phyloP scores from a whole-genome alignment of 352 stramenopile species.

The Phytopythium kandeliae region DNA sequence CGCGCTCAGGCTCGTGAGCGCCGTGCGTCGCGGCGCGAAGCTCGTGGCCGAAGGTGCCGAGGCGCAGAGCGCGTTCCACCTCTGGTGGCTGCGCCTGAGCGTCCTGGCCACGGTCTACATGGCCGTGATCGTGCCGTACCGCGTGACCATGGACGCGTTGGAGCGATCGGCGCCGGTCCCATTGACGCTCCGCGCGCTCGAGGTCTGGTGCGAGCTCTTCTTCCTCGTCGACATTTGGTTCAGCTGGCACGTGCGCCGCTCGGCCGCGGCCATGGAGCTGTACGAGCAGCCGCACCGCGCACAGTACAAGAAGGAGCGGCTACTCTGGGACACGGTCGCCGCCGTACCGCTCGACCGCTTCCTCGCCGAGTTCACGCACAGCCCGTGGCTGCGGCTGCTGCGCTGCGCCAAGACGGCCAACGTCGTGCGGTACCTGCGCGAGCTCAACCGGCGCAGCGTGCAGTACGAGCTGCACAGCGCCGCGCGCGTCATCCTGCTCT shows the following conservation, averaged over 20 bases:
- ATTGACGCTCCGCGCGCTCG: slow-evolving; percentile 9
- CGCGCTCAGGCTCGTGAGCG: neutral
- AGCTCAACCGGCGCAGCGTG: slow-evolving; percentile 52
- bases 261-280: slow-evolving; percentile 30
- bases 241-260: slow-evolving; percentile 31
- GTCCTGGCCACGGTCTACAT: slow-evolving; percentile 31
- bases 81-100: slow-evolving; percentile 32
- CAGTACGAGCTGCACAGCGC: slow-evolving; percentile 39
- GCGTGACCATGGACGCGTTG: slow-evolving; percentile 32
- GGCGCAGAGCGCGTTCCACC: slow-evolving; percentile 39
- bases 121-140: slow-evolving; percentile 39
- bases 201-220: slow-evolving; percentile 31
- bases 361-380: slow-evolving; percentile 20
- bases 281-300: slow-evolving; percentile 37
- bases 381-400: slow-evolving; percentile 26
- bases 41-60: slow-evolving; percentile 18
- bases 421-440: slow-evolving; percentile 43
- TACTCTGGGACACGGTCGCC: slow-evolving; percentile 33
- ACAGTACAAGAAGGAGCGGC: slow-evolving; percentile 35
- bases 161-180: slow-evolving; percentile 12
- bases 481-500: slow-evolving; percentile 52
- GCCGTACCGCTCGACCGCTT: slow-evolving; percentile 38
- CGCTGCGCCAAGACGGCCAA: slow-evolving; percentile 50
- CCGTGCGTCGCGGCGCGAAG: neutral
- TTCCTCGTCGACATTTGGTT: slow-evolving; percentile 51